These are phyloP conservation scores for Artemisia argyi DNA, from an alignment of 129 eudicot species.

Conservation along the genomic window DNA sequence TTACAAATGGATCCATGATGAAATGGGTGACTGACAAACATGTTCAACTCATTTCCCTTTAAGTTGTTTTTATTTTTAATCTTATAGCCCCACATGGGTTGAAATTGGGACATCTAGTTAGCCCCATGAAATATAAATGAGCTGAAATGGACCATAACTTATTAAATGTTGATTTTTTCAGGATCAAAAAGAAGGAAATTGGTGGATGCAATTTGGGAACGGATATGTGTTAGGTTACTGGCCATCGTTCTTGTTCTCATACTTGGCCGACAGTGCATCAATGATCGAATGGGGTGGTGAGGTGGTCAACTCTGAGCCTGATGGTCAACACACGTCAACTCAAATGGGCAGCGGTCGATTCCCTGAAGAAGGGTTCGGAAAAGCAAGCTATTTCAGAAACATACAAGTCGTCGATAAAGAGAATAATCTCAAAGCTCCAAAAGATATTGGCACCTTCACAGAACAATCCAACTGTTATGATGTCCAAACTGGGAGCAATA, in stretches of 20 bases:
- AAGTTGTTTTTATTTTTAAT: too few species aligned
- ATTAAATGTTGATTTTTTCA: slow-evolving; percentile 14
- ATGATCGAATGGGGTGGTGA: slow-evolving; percentile 98
- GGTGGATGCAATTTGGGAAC: slow-evolving; percentile 96
- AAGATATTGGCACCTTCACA: slow-evolving; percentile 74
- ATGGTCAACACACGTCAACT: slow-evolving; percentile 81
- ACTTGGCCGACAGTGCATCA: slow-evolving; percentile 73
- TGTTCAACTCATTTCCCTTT: too few species aligned
- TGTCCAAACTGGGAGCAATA: slow-evolving; percentile 78
- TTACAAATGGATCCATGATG: too few species aligned
- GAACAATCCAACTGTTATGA: slow-evolving; percentile 92
- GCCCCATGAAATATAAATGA: too few species aligned
- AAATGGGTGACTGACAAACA: too few species aligned
- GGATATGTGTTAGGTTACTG: slow-evolving; percentile 81
- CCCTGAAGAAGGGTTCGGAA: slow-evolving; percentile 87
- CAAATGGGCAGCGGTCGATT: slow-evolving; percentile 96
- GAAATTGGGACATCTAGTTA: too few species aligned
- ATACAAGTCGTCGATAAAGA: slow-evolving; percentile 80
- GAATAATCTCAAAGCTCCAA: slow-evolving; percentile 73
- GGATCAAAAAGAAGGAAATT: slow-evolving; percentile 90
- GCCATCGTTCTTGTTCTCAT: slow-evolving; percentile 83
- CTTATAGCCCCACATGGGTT: too few species aligned
- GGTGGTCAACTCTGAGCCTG: slow-evolving; percentile 69
- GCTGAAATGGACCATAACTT: too few species aligned
- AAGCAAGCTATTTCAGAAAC: slow-evolving; percentile 82